These are phyloP conservation scores for Olyra latifolia DNA, from an alignment of 176 grass and related monocot genomes.

Conservation along the genomic window DNA sequence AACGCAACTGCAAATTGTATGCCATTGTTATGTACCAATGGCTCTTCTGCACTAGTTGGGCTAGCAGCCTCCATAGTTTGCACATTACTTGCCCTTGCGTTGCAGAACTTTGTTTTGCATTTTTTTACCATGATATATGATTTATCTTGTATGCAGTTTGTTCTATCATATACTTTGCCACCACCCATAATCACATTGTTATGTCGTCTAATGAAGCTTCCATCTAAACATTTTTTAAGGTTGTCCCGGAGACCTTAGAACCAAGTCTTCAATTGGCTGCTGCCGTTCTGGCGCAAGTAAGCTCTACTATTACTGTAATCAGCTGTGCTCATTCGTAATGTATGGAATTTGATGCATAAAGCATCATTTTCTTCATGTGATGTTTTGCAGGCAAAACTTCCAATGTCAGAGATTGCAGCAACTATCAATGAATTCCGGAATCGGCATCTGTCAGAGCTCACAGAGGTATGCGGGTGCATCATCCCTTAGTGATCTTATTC, in stretches of 20 bases:
- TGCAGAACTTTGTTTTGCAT: background rate
- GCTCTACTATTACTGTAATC: background rate
- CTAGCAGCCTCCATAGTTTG: background rate
- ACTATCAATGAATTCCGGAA: conserved; percentile 89
- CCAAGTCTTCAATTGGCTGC: conserved; percentile 97
- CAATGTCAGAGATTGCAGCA: conserved; percentile 90
- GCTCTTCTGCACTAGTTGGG: background rate
- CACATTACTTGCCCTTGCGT: background rate
- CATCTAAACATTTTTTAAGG: conserved; percentile 51
- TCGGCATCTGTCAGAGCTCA: conserved; percentile 93
- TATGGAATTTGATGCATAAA: conserved; percentile 15
- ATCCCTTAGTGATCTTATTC: conserved; percentile 10
- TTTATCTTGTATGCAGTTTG: conserved; percentile 10
- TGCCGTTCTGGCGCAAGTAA: conserved; percentile 97
- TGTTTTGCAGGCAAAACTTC: conserved; percentile 75
- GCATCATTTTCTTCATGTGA: conserved; percentile 2
- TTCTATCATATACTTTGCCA: conserved; percentile 16
- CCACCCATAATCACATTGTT: background rate
- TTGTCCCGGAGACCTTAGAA: conserved; percentile 98
- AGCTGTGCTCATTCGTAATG: conserved; percentile 1
- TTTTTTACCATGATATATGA: background rate
- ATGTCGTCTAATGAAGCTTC: background rate
- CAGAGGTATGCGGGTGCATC: conserved; percentile 59
- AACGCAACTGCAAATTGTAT: background rate
- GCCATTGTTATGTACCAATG: background rate